These are phyloP conservation scores for Metarhizium anisopliae DNA, from an alignment of 2,329 filamentous ascomycete genomes.

Conservation along the genomic window DNA sequence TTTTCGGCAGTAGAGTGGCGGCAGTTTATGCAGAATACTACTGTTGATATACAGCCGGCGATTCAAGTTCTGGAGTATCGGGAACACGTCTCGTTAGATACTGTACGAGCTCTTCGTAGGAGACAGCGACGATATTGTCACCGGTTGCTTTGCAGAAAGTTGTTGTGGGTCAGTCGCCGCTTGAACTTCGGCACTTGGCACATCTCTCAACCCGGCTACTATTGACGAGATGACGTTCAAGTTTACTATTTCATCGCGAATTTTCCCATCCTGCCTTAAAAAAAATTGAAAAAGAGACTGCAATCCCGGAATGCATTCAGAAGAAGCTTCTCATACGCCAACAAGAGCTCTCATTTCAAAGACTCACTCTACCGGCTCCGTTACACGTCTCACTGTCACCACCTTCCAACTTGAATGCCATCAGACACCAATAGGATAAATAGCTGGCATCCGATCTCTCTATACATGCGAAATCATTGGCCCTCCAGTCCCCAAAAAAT, in stretches of 20 bases:
- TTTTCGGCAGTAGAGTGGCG: not conserved
- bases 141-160: not conserved
- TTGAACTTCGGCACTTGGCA: slow-evolving; percentile 8
- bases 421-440: not conserved
- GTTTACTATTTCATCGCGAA: not conserved
- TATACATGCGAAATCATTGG: not conserved
- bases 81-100: too few species aligned
- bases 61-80: not conserved
- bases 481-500: not conserved
- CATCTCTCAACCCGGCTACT: not conserved
- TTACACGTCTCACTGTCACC: too few species aligned
- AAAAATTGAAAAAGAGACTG: too few species aligned
- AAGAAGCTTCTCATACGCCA: too few species aligned
- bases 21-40: too few species aligned
- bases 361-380: too few species aligned
- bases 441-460: not conserved
- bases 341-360: too few species aligned
- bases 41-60: too few species aligned
- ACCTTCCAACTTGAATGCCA: too few species aligned
- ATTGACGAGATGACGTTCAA: not conserved
- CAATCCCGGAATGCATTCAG: too few species aligned
- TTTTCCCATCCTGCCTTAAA: not conserved
- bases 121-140: too few species aligned
- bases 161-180: slow-evolving; percentile 3
- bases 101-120: too few species aligned